Evolutionary conservation across 805 yeast species (phyloP), one percentile per base, ranked within the genome.

Genomic region (Candida boleticola): DNA sequence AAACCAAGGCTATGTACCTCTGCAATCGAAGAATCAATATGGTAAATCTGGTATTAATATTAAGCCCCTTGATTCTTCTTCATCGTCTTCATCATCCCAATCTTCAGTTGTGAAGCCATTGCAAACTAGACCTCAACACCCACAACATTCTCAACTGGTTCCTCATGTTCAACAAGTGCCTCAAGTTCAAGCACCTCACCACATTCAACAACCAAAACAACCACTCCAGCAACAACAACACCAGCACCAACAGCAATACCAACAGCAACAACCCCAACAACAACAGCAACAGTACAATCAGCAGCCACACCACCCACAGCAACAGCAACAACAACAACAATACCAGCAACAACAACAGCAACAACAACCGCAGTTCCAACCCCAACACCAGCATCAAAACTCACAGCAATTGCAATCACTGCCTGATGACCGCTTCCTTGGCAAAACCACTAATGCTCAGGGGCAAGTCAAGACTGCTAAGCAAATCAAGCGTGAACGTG

Each of bases 401-500:
- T 16, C 42, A 23, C 39, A 39, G 18, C 43, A 37, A 36, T 10
- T 22, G 3, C 30, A 37, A 22, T 22, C n/a, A 14, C 36, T 32
- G 7, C n/a, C n/a, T n/a, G n/a, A n/a, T n/a, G n/a, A n/a, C n/a
- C n/a, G n/a, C n/a, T n/a, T n/a, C n/a, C n/a, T n/a, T n/a, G n/a
- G n/a, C n/a, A n/a, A n/a, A n/a, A 33, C 25, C 11, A 14, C 38
- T n/a, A 40, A 45, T 9, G 18, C 33, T 2, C 35, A 37, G 19
- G 34, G 39, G 7, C 39, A 39, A 27, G 29, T 52, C 18, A 68
- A 70, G 45, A 53, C 66, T 19, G 65, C 73, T 11, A 68, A 69
- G 47, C 73, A 66, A 39, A 38, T 66, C 33, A 66, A 65, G 53
- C 61, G 58, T 43, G 75, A 70, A 45, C 57, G 68, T 11, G 75